Conservation (phyloP, 2,329 filamentous ascomycete species). For the Xylogone sp. region DNA sequence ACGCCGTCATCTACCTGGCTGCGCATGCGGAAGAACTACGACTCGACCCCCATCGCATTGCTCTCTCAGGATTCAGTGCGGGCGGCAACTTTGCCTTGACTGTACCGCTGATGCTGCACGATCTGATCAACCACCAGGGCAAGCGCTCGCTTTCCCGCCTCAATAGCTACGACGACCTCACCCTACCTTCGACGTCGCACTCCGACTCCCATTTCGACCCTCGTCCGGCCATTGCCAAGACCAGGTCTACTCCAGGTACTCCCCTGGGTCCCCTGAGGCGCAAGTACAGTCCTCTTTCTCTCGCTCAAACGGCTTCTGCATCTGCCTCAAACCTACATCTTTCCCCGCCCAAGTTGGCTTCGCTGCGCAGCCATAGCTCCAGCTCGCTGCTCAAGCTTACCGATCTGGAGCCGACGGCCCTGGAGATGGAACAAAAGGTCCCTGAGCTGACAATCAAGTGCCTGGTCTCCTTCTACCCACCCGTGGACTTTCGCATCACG, state of each 20-base stretch:
- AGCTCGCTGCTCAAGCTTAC: constrained; percentile 22
- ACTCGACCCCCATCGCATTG: constrained; percentile 52
- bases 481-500: constrained; percentile 56
- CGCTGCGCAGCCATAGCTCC: not conserved
- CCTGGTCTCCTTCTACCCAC: constrained; percentile 58
- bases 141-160: constrained; percentile 26
- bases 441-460: constrained; percentile 46
- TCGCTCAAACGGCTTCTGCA: not conserved
- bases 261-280: not conserved
- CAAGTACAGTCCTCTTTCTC: not conserved
- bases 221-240: not conserved
- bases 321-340: not conserved
- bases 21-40: constrained; percentile 52
- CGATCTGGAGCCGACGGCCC: constrained; percentile 24
- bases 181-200: not conserved
- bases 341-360: not conserved
- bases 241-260: not conserved
- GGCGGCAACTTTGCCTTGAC: constrained; percentile 40
- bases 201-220: not conserved
- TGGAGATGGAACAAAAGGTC: constrained; percentile 26
- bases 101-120: constrained; percentile 37
- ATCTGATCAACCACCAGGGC: constrained; percentile 34
- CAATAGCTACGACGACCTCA: constrained; percentile 1
- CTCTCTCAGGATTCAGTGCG: constrained; percentile 58
- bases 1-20: constrained; percentile 59